phyloP scores from a whole-genome alignment of 305 asterid genomes.

The Fraxinus floribunda region DNA sequence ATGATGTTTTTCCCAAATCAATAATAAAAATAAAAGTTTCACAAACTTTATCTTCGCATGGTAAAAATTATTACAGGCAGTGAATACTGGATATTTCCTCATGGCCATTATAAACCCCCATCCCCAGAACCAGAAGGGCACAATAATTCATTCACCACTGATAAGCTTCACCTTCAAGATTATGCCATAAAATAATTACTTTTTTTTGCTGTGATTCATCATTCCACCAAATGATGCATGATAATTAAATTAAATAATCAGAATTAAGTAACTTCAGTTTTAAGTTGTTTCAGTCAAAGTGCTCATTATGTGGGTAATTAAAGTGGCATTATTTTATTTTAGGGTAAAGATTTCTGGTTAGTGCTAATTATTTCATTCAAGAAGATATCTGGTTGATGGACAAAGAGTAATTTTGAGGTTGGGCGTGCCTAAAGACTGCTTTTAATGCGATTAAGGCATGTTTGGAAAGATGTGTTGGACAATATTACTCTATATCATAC shows the following conservation, averaged over 20 bases:
- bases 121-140: not conserved
- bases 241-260: not conserved
- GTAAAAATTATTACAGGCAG: not conserved
- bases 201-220: not conserved
- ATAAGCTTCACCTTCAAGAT: not conserved
- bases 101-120: not conserved
- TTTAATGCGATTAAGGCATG: not conserved
- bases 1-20: not conserved
- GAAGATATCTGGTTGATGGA: not conserved
- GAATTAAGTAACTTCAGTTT: not conserved
- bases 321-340: not conserved
- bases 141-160: constrained; percentile 1
- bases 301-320: constrained; percentile 8
- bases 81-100: not conserved
- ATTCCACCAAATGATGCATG: constrained; percentile 8
- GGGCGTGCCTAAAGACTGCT: not conserved
- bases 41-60: not conserved
- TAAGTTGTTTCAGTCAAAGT: not conserved
- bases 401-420: not conserved
- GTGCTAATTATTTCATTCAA: constrained; percentile 3
- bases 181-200: not conserved
- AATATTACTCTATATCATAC: not conserved
- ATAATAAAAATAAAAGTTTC: not conserved
- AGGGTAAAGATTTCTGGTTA: not conserved
- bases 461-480: not conserved